Base-by-base conservation (phyloP, 805 yeast species). In the Candida namnaoensis region DNA sequence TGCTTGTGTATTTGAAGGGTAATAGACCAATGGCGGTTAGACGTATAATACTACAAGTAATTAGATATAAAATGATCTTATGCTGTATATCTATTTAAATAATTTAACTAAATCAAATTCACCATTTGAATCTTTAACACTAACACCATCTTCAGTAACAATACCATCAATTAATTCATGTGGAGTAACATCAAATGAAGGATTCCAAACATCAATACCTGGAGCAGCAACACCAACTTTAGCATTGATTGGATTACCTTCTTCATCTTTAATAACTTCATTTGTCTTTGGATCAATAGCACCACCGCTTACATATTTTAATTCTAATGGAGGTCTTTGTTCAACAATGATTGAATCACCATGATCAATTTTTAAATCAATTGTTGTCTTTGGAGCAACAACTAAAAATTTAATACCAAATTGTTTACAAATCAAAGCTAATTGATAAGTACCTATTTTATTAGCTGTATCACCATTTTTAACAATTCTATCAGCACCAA, bases 401-500 rank as follows among this genome's bases (percentile, higher is more conserved):
- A 93, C 96, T 37, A 87, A 79, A 53, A 93, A 91, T 56, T 82
- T 82, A 52, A 90, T 78, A 7, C 76, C 80, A 42, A 73, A 73
- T 40, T 75, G 74, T 46, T 66, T 68, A 44, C 80, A 73, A 15
- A 95, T 81, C 44, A 88, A 65, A 0, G 97, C 83, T 48, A 91
- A 65, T 64, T 90, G 97, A 63, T 78, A 86, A 0, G 98, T 93
- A 23, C 99, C 99, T 40, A 91, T 91, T 65, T 91, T 91, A 65
- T 91, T 91, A 1, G 98, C 98, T 28, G 96, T 80, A 57, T 91
- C 99, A 40, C 99, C 99, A 58, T 91, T 91, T 27, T 72, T 69
- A 4, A 90, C 97, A 34, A 91, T 83, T 58, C 99, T 75, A 57
- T 91, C 99, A 12, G 98, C 96, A 37, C 99, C 99, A 5, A 87